Evolutionary conservation across 768 basidiomycete genomes (phyloP).

Genomic region (Leccinellum rugosiceps): DNA sequence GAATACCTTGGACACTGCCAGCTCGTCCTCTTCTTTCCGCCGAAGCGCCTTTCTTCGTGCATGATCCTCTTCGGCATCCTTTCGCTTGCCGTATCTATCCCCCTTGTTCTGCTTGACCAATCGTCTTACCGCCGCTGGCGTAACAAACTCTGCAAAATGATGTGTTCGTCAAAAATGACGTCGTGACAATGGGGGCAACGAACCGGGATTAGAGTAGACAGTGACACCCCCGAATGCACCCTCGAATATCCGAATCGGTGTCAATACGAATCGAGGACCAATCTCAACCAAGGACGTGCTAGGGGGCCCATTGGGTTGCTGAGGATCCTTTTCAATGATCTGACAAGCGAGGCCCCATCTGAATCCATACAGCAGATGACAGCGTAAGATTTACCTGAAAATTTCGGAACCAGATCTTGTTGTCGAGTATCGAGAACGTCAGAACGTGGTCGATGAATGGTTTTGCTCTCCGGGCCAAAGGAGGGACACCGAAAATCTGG

Average conservation of each 20-base stretch:
- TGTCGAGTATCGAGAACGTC: slow-evolving; percentile 92
- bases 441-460: slow-evolving; percentile 98
- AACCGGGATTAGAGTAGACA: slow-evolving; percentile 93
- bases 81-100: slow-evolving; percentile 76
- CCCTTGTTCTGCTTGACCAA: slow-evolving; percentile 69
- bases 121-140: slow-evolving; percentile 79
- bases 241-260: slow-evolving; percentile 97
- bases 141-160: slow-evolving; percentile 73
- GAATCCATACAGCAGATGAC: background rate
- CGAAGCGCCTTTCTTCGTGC: slow-evolving; percentile 60
- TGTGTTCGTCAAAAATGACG: background rate
- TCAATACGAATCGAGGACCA: slow-evolving; percentile 94
- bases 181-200: slow-evolving; percentile 19
- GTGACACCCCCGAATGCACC: slow-evolving; percentile 95
- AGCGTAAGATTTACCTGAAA: slow-evolving; percentile 68
- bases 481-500: slow-evolving; percentile 94
- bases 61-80: slow-evolving; percentile 71
- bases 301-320: slow-evolving; percentile 81
- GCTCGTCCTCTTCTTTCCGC: slow-evolving; percentile 65
- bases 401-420: slow-evolving; percentile 99
- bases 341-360: slow-evolving; percentile 30
- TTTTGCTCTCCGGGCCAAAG: slow-evolving; percentile 85
- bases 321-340: slow-evolving; percentile 93
- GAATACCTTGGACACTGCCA: slow-evolving; percentile 89
- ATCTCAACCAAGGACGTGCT: slow-evolving; percentile 93